Conservation (phyloP, 805 yeast genomes). For the Metschnikowia lunata region DNA sequence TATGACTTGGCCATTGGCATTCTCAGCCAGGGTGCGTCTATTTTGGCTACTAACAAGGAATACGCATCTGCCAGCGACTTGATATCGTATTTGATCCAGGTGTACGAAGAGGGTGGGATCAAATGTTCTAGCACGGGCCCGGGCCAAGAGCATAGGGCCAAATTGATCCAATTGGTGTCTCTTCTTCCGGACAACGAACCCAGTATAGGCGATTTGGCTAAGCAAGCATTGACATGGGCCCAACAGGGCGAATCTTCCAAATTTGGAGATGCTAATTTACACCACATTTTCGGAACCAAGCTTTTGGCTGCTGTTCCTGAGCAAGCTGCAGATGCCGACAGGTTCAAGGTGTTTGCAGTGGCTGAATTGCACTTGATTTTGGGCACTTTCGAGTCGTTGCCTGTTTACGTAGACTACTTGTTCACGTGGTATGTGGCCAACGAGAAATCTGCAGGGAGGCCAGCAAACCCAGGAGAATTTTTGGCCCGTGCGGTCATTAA, state of each 20-base stretch:
- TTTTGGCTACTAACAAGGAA: constrained; percentile 64
- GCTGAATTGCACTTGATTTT: constrained; percentile 71
- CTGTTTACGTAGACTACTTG: constrained; percentile 42
- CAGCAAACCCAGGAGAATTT: constrained; percentile 28
- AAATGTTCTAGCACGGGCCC: constrained; percentile 22
- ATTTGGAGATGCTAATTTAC: constrained; percentile 73
- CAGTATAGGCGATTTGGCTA: constrained; percentile 59
- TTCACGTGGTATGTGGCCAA: constrained; percentile 34
- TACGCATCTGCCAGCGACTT: constrained; percentile 81
- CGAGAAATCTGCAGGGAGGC: constrained; percentile 2
- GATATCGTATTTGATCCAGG: constrained; percentile 64
- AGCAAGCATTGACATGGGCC: constrained; percentile 67
- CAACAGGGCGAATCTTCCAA: constrained; percentile 32
- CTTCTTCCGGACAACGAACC: constrained; percentile 41
- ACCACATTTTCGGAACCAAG: constrained; percentile 68
- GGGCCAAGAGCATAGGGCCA: constrained; percentile 36
- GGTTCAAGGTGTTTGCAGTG: constrained; percentile 45
- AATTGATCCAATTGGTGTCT: constrained; percentile 45
- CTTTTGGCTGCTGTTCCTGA: constrained; percentile 39
- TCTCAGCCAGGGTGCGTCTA: constrained; percentile 64
- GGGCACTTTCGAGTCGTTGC: constrained; percentile 55
- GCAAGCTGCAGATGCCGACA: constrained; percentile 22
- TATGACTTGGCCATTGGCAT: constrained; percentile 70
- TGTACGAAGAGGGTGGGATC: constrained; percentile 51
- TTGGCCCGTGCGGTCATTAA: constrained; percentile 65